Evolutionary conservation across 1,139 yeast species (phyloP).

Genomic region (Candida glucosophila): DNA sequence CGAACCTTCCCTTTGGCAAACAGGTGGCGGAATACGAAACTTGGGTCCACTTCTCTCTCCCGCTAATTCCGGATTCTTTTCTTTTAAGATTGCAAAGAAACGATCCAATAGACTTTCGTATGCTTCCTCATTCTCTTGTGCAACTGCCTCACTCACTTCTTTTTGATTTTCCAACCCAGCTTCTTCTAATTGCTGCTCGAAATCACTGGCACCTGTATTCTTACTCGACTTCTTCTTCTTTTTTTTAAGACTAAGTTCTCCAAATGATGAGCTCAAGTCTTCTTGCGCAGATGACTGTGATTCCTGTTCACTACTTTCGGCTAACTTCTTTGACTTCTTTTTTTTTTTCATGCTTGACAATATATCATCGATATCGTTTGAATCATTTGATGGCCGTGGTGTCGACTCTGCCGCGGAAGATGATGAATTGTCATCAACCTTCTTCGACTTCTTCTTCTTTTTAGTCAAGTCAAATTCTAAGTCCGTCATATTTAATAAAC

Average conservation of each 20-base stretch:
- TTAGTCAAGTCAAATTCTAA: no score
- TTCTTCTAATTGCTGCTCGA: constrained; percentile 81
- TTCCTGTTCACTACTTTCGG: constrained; percentile 26
- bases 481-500: no score
- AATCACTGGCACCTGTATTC: constrained; percentile 58
- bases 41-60: constrained; percentile 91
- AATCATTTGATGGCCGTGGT: no score
- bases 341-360: constrained; percentile 81
- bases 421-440: no score
- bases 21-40: constrained; percentile 96
- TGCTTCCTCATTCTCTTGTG: no score
- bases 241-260: constrained; percentile 72
- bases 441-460: constrained; percentile 29
- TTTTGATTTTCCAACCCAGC: constrained; percentile 50
- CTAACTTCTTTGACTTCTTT: constrained; percentile 58
- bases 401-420: no score
- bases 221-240: constrained; percentile 75
- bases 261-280: constrained; percentile 49
- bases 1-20: constrained; percentile 93
- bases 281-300: constrained; percentile 29
- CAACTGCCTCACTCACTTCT: no score
- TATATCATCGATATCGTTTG: no score
- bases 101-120: constrained; percentile 74
- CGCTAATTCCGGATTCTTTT: constrained; percentile 95
- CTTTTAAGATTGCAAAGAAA: constrained; percentile 77